These are phyloP conservation scores for Xylariaceae sp. DNA, from an alignment of 2,329 filamentous ascomycete species.

Conservation along the genomic window DNA sequence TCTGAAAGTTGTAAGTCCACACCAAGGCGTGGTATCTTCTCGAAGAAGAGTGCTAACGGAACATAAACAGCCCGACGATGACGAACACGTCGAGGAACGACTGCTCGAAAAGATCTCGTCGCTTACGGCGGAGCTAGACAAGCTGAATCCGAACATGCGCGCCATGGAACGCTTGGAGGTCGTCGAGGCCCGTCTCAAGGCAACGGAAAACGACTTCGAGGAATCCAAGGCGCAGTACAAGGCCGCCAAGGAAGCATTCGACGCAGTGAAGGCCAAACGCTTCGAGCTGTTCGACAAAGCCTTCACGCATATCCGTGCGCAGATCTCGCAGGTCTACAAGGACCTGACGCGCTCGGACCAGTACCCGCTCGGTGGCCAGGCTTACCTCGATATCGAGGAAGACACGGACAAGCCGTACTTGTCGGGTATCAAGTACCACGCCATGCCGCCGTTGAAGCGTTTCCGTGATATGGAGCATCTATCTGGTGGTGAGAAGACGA, in stretches of 20 bases:
- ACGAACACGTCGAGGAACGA: conserved; percentile 65
- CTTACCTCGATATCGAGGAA: conserved; percentile 85
- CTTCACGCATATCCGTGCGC: conserved; percentile 89
- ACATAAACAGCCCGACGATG: conserved; percentile 55
- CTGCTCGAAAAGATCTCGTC: conserved; percentile 72
- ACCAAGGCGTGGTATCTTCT: conserved; percentile 17
- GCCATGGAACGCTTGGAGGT: conserved; percentile 86
- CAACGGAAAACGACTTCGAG: conserved; percentile 85
- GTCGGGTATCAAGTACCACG: conserved; percentile 94
- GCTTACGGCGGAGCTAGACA: conserved; percentile 76
- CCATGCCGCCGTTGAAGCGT: conserved; percentile 96
- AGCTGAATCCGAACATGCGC: conserved; percentile 94
- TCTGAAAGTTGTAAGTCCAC: conserved; percentile 61
- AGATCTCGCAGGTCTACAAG: conserved; percentile 90
- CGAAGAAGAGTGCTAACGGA: conserved; percentile 27
- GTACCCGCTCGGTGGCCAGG: conserved; percentile 87
- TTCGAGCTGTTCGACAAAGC: conserved; percentile 93
- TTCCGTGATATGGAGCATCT: conserved; percentile 99
- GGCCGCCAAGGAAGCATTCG: conserved; percentile 75
- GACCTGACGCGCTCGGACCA: conserved; percentile 84
- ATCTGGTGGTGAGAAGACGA: conserved; percentile 96
- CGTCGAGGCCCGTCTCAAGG: conserved; percentile 74
- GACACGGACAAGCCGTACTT: conserved; percentile 96
- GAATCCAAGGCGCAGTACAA: conserved; percentile 71
- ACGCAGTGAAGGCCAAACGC: conserved; percentile 72